Evolutionary conservation across 116 monocot genomes (phyloP), one percentile per base, ranked within the genome.

Genomic region (Cymodocea nodosa): DNA sequence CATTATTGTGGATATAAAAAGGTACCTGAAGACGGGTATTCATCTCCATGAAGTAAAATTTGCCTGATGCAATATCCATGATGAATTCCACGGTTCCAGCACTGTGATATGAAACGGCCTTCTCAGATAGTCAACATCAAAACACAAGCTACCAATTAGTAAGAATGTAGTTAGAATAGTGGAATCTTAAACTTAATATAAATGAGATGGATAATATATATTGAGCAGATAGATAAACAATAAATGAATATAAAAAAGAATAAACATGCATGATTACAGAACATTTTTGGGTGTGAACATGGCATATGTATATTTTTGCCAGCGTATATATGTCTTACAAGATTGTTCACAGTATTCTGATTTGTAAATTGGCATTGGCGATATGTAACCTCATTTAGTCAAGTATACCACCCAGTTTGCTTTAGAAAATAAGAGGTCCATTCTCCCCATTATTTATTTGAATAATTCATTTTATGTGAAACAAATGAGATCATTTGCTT

Each of bases 11-110:
- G 16, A 17, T 61, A 30, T 15, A 59, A 56, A 15, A 48, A 18
- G 50, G 24, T 69, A 97, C 97, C 85, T 97, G 97, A 79, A 97
- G 91, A 30, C 97, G 88, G 34, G 97, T 97, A 75, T 97, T 97
- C 97, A 97, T 97, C 80, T 97, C 97, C 97, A 97, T 97, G 80
- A 97, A 97, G 76, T 84, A 97, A 73, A 97, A 97, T 72, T 88
- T 30, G 49, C 80, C 82, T 6, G 97, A 91, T 53, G 73, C 23
- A 17, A 88, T 97, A 59, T 97, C 97, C 83, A 97, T 82, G 35
- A 97, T 97, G 77, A 97, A 97, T 61, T 97, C 97, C 69, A 97
- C 97, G 14, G 97, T 97, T 65, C 97, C 97, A 71, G 97, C 97
- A 82, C 76, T 97, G 67, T 88, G 74, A 80, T 97, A 97, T 62